Percentiles rank a stretch among this genome's conserved stretches.
phyloP scores from a whole-genome alignment of 306 rosid species.

The Amphicarpaea edgeworthii region DNA sequence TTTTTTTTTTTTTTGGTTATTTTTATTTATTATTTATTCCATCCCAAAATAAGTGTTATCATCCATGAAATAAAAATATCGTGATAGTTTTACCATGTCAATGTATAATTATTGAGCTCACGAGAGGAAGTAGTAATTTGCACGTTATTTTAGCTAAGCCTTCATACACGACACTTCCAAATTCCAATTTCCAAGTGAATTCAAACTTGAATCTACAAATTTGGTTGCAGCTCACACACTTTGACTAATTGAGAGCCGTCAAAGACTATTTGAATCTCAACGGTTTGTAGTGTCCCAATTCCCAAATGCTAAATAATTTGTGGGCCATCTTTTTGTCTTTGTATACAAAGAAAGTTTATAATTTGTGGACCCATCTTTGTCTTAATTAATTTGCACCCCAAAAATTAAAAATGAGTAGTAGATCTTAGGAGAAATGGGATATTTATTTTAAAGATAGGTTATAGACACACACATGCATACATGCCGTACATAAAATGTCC shows the following conservation, averaged over 20 bases:
- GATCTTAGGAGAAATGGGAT: neutral
- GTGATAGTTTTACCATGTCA: too few relatives aligned
- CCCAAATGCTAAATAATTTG: neutral
- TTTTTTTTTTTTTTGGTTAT: too few relatives aligned
- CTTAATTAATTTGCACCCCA: neutral
- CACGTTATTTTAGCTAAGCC: neutral
- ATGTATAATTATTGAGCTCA: too few relatives aligned
- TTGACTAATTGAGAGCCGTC: neutral
- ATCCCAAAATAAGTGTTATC: too few relatives aligned
- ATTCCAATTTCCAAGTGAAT: neutral
- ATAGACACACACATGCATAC: too few relatives aligned
- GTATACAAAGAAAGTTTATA: neutral
- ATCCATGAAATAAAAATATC: too few relatives aligned
- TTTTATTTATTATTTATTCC: neutral
- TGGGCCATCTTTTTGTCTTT: neutral
- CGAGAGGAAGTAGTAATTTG: too few relatives aligned
- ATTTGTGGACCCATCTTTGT: neutral
- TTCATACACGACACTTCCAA: neutral
- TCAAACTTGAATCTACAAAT: neutral
- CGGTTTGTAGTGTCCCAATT: neutral
- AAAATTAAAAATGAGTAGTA: neutral
- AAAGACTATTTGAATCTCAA: neutral
- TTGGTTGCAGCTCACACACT: constrained; percentile 8
- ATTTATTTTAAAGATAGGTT: too few relatives aligned
- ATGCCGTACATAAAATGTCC: too few relatives aligned